A percentile compares a stretch with the other conserved stretches of the same genome.
Conservation (phyloP, 345 rosid genomes). For the Physaria fendleri region DNA sequence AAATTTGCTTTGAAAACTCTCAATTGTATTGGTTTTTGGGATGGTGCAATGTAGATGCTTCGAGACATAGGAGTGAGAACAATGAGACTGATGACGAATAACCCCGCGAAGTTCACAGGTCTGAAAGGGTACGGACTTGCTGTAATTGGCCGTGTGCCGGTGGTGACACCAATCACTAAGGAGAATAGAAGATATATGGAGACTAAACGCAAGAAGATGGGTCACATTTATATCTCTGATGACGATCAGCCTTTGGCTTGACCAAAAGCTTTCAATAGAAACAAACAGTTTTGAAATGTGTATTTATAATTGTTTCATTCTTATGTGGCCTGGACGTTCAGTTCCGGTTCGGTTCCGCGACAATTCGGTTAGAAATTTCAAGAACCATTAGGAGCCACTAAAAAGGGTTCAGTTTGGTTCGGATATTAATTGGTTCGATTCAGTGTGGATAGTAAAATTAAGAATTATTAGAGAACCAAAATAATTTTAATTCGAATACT, state of each 20-base stretch:
- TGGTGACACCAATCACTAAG: slow-evolving; percentile 69
- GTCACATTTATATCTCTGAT: slow-evolving; percentile 78
- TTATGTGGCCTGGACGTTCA: too few relatives aligned
- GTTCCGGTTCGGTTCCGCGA: too few relatives aligned
- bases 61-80: slow-evolving; percentile 72
- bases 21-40: not conserved
- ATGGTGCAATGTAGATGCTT: slow-evolving; percentile 45
- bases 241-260: slow-evolving; percentile 39
- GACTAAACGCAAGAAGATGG: slow-evolving; percentile 78
- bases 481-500: too few relatives aligned
- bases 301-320: not conserved
- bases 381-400: too few relatives aligned
- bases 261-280: slow-evolving; percentile 20
- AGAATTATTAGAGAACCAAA: too few relatives aligned
- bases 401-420: too few relatives aligned
- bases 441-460: too few relatives aligned
- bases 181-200: slow-evolving; percentile 82
- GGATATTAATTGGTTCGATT: too few relatives aligned
- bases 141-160: slow-evolving; percentile 72
- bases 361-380: too few relatives aligned
- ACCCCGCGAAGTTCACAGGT: slow-evolving; percentile 83
- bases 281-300: not conserved
- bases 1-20: not conserved
- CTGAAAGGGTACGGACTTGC: slow-evolving; percentile 81
- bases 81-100: slow-evolving; percentile 87